Evolutionary conservation across 2,329 filamentous ascomycete genomes (phyloP), one percentile per base, ranked within the genome.

Genomic region (Xylaria sp.): DNA sequence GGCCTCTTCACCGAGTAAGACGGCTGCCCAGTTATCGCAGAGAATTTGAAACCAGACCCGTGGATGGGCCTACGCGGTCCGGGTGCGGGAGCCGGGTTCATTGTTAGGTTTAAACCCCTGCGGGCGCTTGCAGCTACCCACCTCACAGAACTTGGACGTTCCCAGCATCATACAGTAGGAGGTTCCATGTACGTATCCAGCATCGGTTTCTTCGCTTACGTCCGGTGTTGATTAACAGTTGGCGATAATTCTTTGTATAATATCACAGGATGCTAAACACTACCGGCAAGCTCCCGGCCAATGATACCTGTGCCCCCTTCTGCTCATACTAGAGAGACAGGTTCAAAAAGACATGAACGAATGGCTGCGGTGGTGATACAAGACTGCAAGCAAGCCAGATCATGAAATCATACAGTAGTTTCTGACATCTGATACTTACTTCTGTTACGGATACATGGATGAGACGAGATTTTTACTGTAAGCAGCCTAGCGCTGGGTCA

Each of bases 61-160:
- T 57, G 60, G 60, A 60, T 57, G 31, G 12, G 43, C n/a, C 12
- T 46, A 42, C 28, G 49, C 52, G 54, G 55, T 45, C 53, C 53
- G 31, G 42, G 40, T 49, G 19, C 50, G 37, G 49, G 49, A 51
- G 49, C 49, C 47, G 45, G 50, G 55, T 47, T 61, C 31, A 23
- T 17, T 37, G 40, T 60, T 57, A 57, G 57, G 52, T 40, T 19
- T 37, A 47, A 56, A 52, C 25, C 45, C 59, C 38, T 45, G 54
- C 49, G 43, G 37, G 25, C 40, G 40, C 50, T 54, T 59, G 55
- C 42, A 56, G 54, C 57, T 59, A 35, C 37, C 60, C 49, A 63
- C 49, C 38, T 51, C 31, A 35, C 11, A n/a, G 33, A n/a, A n/a
- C n/a, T n/a, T n/a, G n/a, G n/a, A 42, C 40, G 35, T 55, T 33